Base-by-base conservation (phyloP, 441 rosid species). In the Bruguiera hainesii region DNA sequence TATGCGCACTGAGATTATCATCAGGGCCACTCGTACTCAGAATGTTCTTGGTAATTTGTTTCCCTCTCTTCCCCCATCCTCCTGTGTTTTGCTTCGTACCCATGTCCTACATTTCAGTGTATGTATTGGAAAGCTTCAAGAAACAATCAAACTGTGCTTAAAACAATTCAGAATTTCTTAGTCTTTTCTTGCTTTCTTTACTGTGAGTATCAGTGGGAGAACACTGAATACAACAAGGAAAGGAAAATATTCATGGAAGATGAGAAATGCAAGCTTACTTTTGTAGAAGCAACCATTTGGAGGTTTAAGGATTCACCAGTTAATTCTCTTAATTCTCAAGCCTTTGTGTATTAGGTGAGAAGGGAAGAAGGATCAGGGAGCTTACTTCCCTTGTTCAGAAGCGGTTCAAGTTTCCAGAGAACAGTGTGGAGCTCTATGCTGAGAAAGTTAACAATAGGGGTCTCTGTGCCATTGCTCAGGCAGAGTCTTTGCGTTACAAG, bases 401-500 rank as follows among this genome's bases (percentile, higher is more conserved):
- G 75, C 67, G 95, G 37, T 92, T 92, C 65, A 87, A 76, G 65
- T 89, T 92, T 69, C 96, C 90, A 0, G 85, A 71, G 73, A 85
- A 81, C 80, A 87, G 90, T 31, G 94, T 89, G 2, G 96, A 89
- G 81, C 85, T 91, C 29, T 89, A 84, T 7, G 94, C 96, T 11
- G 97, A 89, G 75, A 91, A 87, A 77, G 92, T 87, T 16, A 73
- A 69, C 74, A 85, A 70, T 79, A 86, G 89, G 62, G 97, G 97
- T 1, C 92, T 91, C 26, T 91, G 94, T 59, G 97, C 97, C 57
- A 85, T 89, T 75, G 96, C 94, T 28, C 93, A 89, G 79, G 97
- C 89, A 0, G 94, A 87, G 78, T 91, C 97, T 66, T 89, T 91
- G 53, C 96, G 97, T 30, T 86, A 89, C 89, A 89, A 89, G 85